phyloP scores from a whole-genome alignment of 768 basidiomycete species.

The Mycena rebaudengoi region DNA sequence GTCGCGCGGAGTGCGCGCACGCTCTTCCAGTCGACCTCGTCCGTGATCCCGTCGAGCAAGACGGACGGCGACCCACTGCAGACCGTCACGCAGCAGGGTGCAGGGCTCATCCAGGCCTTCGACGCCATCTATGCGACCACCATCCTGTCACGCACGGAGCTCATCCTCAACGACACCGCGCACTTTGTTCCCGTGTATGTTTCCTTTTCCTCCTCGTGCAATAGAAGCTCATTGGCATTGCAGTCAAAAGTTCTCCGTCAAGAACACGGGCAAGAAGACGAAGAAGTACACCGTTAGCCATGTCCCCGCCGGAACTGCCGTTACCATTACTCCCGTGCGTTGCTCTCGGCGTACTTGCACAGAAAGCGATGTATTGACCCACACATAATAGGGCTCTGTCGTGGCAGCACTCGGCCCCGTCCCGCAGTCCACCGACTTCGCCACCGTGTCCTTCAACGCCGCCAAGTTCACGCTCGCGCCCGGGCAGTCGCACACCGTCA shows the following conservation, averaged over 20 bases:
- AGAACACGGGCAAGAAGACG: constrained; percentile 52
- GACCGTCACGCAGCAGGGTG: constrained; percentile 61
- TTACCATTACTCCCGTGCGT: constrained; percentile 19
- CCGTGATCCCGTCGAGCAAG: constrained; percentile 50
- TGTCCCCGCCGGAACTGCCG: constrained; percentile 64
- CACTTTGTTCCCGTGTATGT: constrained; percentile 56
- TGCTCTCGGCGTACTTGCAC: neutral
- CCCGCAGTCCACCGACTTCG: constrained; percentile 53
- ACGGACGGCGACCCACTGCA: constrained; percentile 60
- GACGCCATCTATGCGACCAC: constrained; percentile 63
- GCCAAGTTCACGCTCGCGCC: constrained; percentile 56
- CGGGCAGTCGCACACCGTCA: constrained; percentile 49
- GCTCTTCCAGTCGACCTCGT: constrained; percentile 55
- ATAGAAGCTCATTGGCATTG: neutral
- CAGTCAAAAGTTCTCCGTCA: constrained; percentile 60
- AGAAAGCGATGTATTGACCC: neutral
- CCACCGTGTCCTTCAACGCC: constrained; percentile 56
- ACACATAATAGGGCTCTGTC: constrained; percentile 46
- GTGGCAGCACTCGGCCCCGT: constrained; percentile 59
- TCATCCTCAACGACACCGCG: constrained; percentile 72
- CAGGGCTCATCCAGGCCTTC: constrained; percentile 65
- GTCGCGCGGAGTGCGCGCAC: constrained; percentile 38
- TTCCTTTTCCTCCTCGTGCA: constrained; percentile 9
- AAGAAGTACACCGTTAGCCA: constrained; percentile 60
- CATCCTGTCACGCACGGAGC: constrained; percentile 61